These are phyloP conservation scores for Boletus pseudopeckii DNA, from an alignment of 768 basidiomycete genomes.

Conservation along the genomic window DNA sequence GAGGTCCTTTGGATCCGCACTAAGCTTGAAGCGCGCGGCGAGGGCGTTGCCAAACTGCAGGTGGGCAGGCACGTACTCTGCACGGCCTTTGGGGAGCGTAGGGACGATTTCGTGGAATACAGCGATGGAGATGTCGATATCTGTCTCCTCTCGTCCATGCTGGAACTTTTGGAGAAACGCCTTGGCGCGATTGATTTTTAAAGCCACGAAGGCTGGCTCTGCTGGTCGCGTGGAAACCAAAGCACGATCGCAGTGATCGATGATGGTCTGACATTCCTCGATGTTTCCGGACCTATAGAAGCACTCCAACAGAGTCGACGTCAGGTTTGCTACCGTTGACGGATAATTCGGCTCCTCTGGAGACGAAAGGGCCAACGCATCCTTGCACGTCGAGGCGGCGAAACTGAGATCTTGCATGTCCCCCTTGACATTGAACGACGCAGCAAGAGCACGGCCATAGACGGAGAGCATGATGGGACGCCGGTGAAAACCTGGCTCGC, in stretches of 20 bases:
- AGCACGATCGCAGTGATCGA: slow-evolving; percentile 21
- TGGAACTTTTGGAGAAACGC: slow-evolving; percentile 14
- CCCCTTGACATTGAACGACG: slow-evolving; percentile 15
- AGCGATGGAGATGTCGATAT: slow-evolving; percentile 9
- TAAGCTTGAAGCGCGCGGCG: slow-evolving; percentile 10
- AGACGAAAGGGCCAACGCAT: slow-evolving; percentile 11
- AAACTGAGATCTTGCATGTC: slow-evolving; percentile 13
- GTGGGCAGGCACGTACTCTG: slow-evolving; percentile 2
- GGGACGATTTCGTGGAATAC: slow-evolving; percentile 13
- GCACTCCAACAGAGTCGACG: slow-evolving; percentile 4
- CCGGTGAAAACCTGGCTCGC: slow-evolving; percentile 3
- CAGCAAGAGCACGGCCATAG: slow-evolving; percentile 12
- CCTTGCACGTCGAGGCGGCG: slow-evolving; percentile 14
- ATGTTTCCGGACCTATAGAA: slow-evolving; percentile 5
- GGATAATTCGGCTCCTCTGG: not conserved
- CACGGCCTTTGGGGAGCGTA: slow-evolving; percentile 10
- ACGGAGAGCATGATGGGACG: slow-evolving; percentile 5
- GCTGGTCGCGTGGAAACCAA: slow-evolving; percentile 1
- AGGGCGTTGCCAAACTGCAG: slow-evolving; percentile 21
- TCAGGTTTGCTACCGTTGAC: not conserved
- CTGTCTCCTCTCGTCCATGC: slow-evolving; percentile 4
- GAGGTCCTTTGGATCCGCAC: slow-evolving; percentile 11
- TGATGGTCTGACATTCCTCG: slow-evolving; percentile 18
- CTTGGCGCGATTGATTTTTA: slow-evolving; percentile 14
- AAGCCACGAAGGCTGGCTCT: not conserved